Evolutionary conservation across 768 basidiomycete species (phyloP).

Genomic region (Tylopilus intermedius): DNA sequence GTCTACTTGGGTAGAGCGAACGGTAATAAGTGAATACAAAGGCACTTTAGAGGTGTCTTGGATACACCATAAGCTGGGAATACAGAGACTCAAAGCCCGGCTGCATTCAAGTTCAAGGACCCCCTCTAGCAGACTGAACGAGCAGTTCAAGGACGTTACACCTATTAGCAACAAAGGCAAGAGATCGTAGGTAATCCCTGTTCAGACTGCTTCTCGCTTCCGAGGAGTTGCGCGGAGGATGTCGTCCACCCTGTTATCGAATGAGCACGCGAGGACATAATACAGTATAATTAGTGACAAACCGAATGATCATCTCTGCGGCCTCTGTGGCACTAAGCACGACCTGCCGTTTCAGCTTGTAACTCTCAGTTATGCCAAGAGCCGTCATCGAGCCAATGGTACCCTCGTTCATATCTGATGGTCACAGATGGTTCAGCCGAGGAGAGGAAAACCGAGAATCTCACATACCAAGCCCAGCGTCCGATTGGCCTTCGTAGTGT

Average conservation of each 20-base stretch:
- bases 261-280: conserved; percentile 3
- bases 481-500: conserved; percentile 82
- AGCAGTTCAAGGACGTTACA: not conserved
- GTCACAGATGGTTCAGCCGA: not conserved
- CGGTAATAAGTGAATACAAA: no score
- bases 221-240: conserved; percentile 83
- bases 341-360: conserved; percentile 95
- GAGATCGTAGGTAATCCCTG: not conserved
- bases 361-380: conserved; percentile 92
- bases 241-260: conserved; percentile 70
- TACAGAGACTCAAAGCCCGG: no score
- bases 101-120: no score
- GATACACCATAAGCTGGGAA: no score
- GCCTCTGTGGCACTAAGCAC: conserved; percentile 93
- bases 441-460: not conserved
- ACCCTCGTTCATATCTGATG: conserved; percentile 82
- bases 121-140: no score
- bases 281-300: conserved; percentile 22
- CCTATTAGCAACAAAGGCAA: conserved; percentile 3
- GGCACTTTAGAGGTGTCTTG: no score
- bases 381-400: conserved; percentile 81
- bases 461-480: conserved; percentile 80
- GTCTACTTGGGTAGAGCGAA: no score
- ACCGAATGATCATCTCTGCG: conserved; percentile 97
- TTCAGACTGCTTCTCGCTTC: conserved; percentile 72